phyloP scores from a whole-genome alignment of 2,329 filamentous ascomycete genomes.

The Aspergillus hortae region DNA sequence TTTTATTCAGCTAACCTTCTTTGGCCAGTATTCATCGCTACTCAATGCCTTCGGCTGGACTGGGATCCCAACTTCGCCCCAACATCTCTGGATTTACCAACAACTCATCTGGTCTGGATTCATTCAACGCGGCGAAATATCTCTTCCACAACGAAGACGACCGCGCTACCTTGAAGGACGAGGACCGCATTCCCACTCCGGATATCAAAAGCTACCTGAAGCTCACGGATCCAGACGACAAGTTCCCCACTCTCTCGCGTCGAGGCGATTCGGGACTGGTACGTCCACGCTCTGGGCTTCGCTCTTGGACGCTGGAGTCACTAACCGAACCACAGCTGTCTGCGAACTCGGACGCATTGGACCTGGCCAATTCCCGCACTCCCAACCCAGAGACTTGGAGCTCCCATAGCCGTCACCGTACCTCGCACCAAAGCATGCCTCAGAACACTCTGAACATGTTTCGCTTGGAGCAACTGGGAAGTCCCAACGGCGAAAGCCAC shows the following conservation, averaged over 20 bases:
- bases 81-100: conserved; percentile 26
- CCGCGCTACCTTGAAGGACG: conserved; percentile 40
- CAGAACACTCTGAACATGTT: conserved; percentile 49
- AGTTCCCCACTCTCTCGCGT: conserved; percentile 67
- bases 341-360: conserved; percentile 74
- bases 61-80: conserved; percentile 30
- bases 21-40: conserved; percentile 73
- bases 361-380: conserved; percentile 69
- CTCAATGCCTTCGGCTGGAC: conserved; percentile 75
- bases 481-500: conserved; percentile 27
- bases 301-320: conserved; percentile 16
- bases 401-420: conserved; percentile 65
- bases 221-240: conserved; percentile 72
- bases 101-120: conserved; percentile 58
- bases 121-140: conserved; percentile 80
- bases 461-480: conserved; percentile 34
- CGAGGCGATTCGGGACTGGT: conserved; percentile 55
- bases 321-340: conserved; percentile 61
- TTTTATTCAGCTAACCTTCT: neutral
- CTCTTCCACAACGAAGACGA: conserved; percentile 84
- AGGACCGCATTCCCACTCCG: conserved; percentile 54
- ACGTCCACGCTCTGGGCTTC: conserved; percentile 27
- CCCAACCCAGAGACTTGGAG: conserved; percentile 65
- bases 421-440: conserved; percentile 58
- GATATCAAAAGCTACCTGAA: conserved; percentile 68